These are phyloP conservation scores for Murraya paniculata DNA, from an alignment of 345 rosid species.

Conservation along the genomic window DNA sequence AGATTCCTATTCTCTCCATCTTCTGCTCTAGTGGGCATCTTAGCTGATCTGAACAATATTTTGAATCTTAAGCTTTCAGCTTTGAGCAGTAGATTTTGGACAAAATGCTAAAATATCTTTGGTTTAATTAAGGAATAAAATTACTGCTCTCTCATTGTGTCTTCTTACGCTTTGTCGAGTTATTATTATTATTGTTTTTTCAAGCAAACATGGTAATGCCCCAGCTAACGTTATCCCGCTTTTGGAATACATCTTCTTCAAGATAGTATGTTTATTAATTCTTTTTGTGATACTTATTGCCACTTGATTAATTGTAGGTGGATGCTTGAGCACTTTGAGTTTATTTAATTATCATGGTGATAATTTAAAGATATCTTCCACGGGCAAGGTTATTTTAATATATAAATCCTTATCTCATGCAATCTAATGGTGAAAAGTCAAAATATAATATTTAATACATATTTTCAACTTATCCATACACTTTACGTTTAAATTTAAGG, in stretches of 20 bases:
- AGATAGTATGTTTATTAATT: neutral
- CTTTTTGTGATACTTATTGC: neutral
- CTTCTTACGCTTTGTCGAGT: constrained; percentile 4
- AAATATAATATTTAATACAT: too few species aligned
- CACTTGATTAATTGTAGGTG: constrained; percentile 6
- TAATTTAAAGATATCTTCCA: neutral
- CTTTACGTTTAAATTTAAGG: neutral
- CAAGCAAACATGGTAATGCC: constrained; percentile 1
- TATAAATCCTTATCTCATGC: neutral
- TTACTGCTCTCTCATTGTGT: neutral
- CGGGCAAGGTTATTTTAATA: neutral
- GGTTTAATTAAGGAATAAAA: neutral
- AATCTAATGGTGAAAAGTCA: neutral
- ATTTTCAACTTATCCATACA: neutral
- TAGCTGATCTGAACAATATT: constrained; percentile 18
- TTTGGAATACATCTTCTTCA: constrained; percentile 16
- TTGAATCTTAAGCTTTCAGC: constrained; percentile 21
- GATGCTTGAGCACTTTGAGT: neutral
- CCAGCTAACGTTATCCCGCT: neutral
- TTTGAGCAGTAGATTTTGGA: constrained; percentile 3
- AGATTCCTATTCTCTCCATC: constrained; percentile 16
- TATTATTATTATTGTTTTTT: neutral
- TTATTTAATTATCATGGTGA: neutral
- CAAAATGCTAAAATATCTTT: constrained; percentile 7
- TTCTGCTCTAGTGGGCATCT: constrained; percentile 41